Conservation (phyloP, 2,329 filamentous ascomycete genomes). For the Didymella lethalis region DNA sequence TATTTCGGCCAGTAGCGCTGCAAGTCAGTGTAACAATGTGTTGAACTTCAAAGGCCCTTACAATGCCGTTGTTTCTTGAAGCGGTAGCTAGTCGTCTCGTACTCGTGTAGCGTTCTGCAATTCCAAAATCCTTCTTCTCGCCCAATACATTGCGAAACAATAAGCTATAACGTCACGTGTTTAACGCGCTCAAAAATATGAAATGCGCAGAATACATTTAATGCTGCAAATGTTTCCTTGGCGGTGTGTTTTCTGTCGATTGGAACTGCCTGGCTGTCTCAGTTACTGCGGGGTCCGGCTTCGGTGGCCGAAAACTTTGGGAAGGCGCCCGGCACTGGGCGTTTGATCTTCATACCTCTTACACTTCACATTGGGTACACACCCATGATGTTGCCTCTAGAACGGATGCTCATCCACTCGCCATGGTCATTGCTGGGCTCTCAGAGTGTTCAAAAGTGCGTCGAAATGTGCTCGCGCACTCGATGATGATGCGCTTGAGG, state of each 20-base stretch:
- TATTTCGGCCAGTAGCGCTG: conserved; percentile 28
- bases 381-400: too few relatives aligned
- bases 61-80: conserved; percentile 11
- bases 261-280: conserved; percentile 1
- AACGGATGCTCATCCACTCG: background rate
- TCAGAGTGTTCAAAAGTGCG: background rate
- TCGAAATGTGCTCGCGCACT: background rate
- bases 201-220: background rate
- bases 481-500: background rate
- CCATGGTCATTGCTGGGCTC: too few relatives aligned
- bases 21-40: conserved; percentile 39
- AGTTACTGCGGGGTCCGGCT: background rate
- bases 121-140: background rate
- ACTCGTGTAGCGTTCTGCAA: conserved; percentile 6
- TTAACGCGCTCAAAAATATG: background rate
- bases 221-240: background rate
- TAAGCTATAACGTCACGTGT: background rate
- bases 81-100: background rate
- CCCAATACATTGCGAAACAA: too few relatives aligned
- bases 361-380: conserved; percentile 15
- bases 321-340: conserved; percentile 3
- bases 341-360: conserved; percentile 19
- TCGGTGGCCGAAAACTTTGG: conserved; percentile 12
- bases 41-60: conserved; percentile 29
- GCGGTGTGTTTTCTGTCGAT: background rate